Evolutionary conservation across 2,329 filamentous ascomycete genomes (phyloP).

Genomic region (Pseudocercospora pini-densiflorae): DNA sequence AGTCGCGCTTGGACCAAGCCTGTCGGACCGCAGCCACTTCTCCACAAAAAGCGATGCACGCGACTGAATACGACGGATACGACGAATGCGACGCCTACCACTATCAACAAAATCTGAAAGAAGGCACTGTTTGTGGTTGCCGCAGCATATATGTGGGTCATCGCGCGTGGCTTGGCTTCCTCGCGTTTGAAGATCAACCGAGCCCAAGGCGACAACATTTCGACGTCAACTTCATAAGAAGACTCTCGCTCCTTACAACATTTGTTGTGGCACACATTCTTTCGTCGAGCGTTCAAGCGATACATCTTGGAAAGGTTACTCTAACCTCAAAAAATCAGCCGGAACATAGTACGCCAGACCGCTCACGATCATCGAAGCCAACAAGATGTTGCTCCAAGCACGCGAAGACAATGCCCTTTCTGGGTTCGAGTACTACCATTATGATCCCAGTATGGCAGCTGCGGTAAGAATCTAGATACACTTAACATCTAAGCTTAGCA

Average conservation of each 20-base stretch:
- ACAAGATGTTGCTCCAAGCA: neutral
- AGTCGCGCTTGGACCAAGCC: neutral
- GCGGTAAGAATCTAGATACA: neutral
- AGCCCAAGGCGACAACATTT: conserved; percentile 6
- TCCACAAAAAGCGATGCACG: neutral
- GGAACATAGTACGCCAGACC: neutral
- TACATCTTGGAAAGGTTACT: neutral
- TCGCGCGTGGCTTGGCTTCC: neutral
- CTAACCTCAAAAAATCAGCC: neutral
- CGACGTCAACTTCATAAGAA: neutral
- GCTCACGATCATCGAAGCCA: neutral
- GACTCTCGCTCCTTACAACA: neutral
- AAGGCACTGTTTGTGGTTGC: neutral
- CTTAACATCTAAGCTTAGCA: neutral
- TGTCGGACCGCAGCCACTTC: neutral
- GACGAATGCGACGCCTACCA: neutral
- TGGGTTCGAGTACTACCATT: conserved; percentile 22
- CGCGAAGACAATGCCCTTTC: conserved; percentile 12
- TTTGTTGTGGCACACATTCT: neutral
- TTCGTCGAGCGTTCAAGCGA: conserved; percentile 2
- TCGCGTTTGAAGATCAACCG: neutral
- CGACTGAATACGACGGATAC: neutral
- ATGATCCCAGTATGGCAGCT: conserved; percentile 14
- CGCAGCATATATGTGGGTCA: neutral
- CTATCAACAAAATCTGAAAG: neutral